Evolutionary conservation across 1,139 yeast genomes (phyloP).

Genomic region (Candida mesenterica): DNA sequence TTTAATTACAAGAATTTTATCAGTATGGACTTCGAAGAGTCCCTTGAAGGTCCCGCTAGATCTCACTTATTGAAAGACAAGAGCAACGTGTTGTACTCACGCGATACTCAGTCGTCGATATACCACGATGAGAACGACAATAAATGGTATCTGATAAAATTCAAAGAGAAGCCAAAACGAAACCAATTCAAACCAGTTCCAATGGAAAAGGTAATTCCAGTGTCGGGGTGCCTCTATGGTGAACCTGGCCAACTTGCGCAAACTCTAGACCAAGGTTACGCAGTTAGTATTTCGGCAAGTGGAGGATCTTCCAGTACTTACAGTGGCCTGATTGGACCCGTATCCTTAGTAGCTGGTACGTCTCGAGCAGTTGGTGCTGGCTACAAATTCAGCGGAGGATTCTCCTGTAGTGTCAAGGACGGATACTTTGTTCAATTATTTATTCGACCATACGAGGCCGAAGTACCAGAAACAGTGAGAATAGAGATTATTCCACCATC

Average conservation of each 20-base stretch:
- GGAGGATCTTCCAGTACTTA: constrained; percentile 1
- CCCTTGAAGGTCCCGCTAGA: constrained; percentile 2
- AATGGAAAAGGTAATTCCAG: constrained; percentile 7
- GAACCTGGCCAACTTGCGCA: constrained; percentile 4
- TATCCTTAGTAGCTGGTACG: constrained; percentile 1
- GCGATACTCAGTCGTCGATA: constrained; percentile 3
- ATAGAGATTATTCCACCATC: constrained; percentile 1
- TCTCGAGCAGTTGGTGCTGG: constrained; percentile 1
- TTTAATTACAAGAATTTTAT: neutral
- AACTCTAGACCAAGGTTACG: constrained; percentile 1
- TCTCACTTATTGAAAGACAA: constrained; percentile 4
- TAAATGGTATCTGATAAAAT: constrained; percentile 5
- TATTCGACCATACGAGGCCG: constrained; percentile 7
- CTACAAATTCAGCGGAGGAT: constrained; percentile 3
- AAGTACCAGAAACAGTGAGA: constrained; percentile 5
- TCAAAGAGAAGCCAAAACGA: neutral
- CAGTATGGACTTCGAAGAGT: constrained; percentile 6
- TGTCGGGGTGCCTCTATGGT: constrained; percentile 7
- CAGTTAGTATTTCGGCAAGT: constrained; percentile 1
- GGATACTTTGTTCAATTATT: constrained; percentile 8
- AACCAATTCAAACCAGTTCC: neutral
- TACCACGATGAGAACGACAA: constrained; percentile 3
- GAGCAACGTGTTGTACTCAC: constrained; percentile 4
- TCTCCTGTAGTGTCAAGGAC: constrained; percentile 5
- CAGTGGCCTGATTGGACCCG: neutral